Conservation (phyloP, 495 filamentous ascomycete species). For the Penicillium verhagenii region DNA sequence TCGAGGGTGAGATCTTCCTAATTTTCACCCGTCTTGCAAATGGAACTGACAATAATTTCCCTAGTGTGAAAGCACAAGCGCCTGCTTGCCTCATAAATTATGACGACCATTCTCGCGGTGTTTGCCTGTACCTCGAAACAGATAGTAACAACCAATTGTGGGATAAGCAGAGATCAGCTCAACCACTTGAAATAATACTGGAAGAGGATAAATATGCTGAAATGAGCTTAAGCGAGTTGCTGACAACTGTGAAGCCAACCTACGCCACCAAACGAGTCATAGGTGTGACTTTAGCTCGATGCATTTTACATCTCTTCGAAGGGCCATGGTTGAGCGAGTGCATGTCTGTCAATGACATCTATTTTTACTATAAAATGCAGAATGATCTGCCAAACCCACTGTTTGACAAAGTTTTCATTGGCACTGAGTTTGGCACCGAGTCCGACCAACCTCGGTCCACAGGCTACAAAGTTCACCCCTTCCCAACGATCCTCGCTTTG, state of each 20-base stretch:
- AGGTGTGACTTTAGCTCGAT: conserved; percentile 11
- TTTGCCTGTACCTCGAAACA: conserved; percentile 5
- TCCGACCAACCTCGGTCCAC: background rate
- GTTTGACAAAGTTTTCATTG: conserved; percentile 16
- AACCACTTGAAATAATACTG: conserved; percentile 8
- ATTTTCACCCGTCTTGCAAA: too few relatives aligned
- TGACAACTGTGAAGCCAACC: conserved; percentile 9
- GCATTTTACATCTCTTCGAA: conserved; percentile 12
- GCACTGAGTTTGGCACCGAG: conserved; percentile 2
- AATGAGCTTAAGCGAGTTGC: conserved; percentile 9
- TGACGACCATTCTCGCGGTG: conserved; percentile 6
- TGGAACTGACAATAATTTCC: too few relatives aligned
- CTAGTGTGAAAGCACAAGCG: too few relatives aligned
- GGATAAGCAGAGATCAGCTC: background rate
- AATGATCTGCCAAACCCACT: conserved; percentile 10
- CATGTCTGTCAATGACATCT: conserved; percentile 9
- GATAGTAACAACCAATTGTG: conserved; percentile 8
- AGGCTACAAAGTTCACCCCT: conserved; percentile 12
- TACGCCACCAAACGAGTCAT: conserved; percentile 14
- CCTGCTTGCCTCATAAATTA: conserved; percentile 7
- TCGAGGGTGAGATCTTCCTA: background rate
- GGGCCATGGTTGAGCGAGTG: conserved; percentile 11
- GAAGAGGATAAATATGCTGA: conserved; percentile 9
- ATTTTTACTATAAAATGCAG: conserved; percentile 8
- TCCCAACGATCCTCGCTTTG: conserved; percentile 13